Evolutionary conservation across 352 stramenopile species (phyloP), one percentile per base, ranked within the genome.

Genomic region (Globisporangium iwayamae): DNA sequence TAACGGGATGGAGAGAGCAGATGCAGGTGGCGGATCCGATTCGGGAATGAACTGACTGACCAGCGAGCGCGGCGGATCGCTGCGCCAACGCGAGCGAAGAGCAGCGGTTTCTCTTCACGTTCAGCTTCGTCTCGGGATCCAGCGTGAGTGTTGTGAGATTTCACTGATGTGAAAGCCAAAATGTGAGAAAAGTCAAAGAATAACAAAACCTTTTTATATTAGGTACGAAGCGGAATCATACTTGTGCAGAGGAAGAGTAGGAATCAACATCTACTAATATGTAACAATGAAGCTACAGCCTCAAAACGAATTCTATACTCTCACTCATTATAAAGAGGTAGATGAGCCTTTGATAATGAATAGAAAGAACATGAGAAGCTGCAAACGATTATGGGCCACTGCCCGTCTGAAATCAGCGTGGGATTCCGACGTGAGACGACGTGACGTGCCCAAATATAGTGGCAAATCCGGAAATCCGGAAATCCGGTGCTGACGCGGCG

Each of bases 391-490:
- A 3, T 51, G n/a, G n/a, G 16, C 16, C 25, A 2, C 32, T 32
- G 34, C 20, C 22, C 32, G 52, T 32, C n/a, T 8, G 11, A 6
- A 9, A 14, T n/a, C 5, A 20, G 10, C 43, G 11, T 57, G 11
- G 52, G 52, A 58, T 58, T 58, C 52, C 30, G n/a, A 58, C 52
- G 52, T 58, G 52, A 36, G 51, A 56, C n/a, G 46, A 52, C 51
- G 51, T 47, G 41, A 47, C 32, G 32, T 36, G 32, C 32, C 32
- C 32, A 36, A 36, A 9, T 36, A 8, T 28, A 28, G 25, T 28
- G 25, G 25, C 25, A 28, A 28, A 2, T 28, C 25, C 25, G 28
- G 50, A 9, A 47, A 47, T 47, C 41, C 16, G 51, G 51, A 55
- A 55, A 22, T 55, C 48, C 48, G 11, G 22, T 55, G 48, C 48